Evolutionary conservation across 2,329 filamentous ascomycete genomes (phyloP).

Genomic region (Cytospora piceae): DNA sequence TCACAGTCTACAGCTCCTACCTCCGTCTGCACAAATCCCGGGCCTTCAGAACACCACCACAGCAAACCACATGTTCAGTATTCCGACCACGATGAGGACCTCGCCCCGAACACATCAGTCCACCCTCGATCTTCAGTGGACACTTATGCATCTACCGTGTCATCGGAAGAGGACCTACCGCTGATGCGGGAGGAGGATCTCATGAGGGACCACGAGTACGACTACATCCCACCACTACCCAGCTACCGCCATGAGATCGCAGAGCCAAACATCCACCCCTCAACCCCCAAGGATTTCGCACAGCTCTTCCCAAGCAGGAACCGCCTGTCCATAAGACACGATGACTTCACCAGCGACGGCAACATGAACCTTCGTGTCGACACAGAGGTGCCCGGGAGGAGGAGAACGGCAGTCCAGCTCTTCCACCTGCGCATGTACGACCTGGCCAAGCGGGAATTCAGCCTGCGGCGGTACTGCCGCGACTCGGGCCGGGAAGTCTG

Average conservation of each 20-base stretch:
- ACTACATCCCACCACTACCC: constrained; percentile 57
- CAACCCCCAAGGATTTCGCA: constrained; percentile 81
- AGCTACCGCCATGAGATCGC: constrained; percentile 64
- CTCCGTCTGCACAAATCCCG: constrained; percentile 20
- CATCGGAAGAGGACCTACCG: constrained; percentile 62
- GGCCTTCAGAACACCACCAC: constrained; percentile 18
- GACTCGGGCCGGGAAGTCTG: constrained; percentile 94
- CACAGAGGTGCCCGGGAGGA: constrained; percentile 68
- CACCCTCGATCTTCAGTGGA: constrained; percentile 67
- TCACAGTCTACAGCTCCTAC: constrained; percentile 28
- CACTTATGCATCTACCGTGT: constrained; percentile 77
- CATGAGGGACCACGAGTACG: constrained; percentile 32
- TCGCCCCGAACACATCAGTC: constrained; percentile 47
- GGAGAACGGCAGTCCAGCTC: constrained; percentile 72
- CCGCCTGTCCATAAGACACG: constrained; percentile 81
- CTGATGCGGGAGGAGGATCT: constrained; percentile 45
- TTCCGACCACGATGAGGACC: constrained; percentile 37
- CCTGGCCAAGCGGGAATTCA: constrained; percentile 83
- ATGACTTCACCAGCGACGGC: constrained; percentile 86
- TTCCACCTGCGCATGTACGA: constrained; percentile 97
- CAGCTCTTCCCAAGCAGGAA: constrained; percentile 84
- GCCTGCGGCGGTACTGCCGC: constrained; percentile 86
- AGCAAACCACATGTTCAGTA: constrained; percentile 27
- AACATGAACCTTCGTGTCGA: constrained; percentile 97
- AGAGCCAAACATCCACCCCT: constrained; percentile 70